phyloP scores from a whole-genome alignment of 495 filamentous ascomycete species.

The Bathelium albidoporum region DNA sequence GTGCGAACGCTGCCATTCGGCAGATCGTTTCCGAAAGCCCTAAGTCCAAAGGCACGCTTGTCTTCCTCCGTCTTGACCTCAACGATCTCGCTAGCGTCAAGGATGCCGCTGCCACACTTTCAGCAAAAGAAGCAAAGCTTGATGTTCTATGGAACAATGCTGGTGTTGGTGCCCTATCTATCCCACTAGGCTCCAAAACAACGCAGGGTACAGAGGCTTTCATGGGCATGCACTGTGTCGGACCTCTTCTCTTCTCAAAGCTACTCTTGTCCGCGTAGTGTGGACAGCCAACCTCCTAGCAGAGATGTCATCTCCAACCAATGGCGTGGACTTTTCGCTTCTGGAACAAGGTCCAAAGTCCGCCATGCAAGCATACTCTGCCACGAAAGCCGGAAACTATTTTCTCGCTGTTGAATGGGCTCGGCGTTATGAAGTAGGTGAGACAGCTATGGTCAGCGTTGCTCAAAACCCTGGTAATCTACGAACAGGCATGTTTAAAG shows the following conservation, averaged over 20 bases:
- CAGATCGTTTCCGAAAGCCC: conserved; percentile 17
- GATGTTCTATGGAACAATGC: conserved; percentile 45
- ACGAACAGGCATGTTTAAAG: conserved; percentile 23
- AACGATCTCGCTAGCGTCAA: conserved; percentile 39
- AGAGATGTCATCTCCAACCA: conserved; percentile 16
- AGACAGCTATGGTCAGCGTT: conserved; percentile 25
- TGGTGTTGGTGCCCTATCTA: conserved; percentile 27
- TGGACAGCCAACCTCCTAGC: conserved; percentile 27
- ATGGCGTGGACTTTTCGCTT: conserved; percentile 22
- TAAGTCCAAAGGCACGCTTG: conserved; percentile 26
- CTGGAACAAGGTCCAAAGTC: conserved; percentile 6
- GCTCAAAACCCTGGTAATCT: conserved; percentile 32
- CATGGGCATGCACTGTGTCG: conserved; percentile 37
- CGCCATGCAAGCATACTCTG: conserved; percentile 6
- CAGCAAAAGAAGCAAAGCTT: conserved; percentile 31
- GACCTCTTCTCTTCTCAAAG: conserved; percentile 36
- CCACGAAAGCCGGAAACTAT: conserved; percentile 33
- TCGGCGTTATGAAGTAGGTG: conserved; percentile 21
- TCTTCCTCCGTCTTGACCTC: conserved; percentile 37
- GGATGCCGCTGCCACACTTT: conserved; percentile 32
- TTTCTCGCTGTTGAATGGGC: conserved; percentile 33
- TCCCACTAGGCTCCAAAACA: conserved; percentile 31
- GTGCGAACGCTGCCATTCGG: conserved; percentile 30
- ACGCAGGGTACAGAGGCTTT: conserved; percentile 34
- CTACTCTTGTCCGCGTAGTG: conserved; percentile 36